Base-by-base conservation (phyloP, 805 yeast genomes). In the Metschnikowia henanensis region DNA sequence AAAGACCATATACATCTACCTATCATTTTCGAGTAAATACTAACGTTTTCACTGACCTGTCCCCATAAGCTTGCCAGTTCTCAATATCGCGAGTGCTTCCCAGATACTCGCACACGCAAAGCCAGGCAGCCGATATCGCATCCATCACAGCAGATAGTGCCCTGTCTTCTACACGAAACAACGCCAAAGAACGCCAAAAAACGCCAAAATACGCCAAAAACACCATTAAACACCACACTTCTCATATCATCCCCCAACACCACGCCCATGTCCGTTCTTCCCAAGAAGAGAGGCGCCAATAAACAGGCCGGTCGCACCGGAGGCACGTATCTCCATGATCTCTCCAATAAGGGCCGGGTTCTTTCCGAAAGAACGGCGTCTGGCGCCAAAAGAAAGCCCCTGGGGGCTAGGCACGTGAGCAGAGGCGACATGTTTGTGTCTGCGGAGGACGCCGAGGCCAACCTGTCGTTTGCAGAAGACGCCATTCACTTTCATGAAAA, bases 401-500 rank as follows among this genome's bases (percentile, higher is more conserved):
- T 50, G 13, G 40, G 50, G 5, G 37, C 35, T 4, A 47, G 56
- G 28, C 53, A 52, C 26, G 53, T 46, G 23, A 52, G 58, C 26
- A 46, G 58, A 22, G 58, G 58, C 8, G 58, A 52, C 30, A 44
- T 54, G 49, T 54, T 54, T 38, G 53, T 52, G 20, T 29, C 43
- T n/a, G 23, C 39, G 2, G 47, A 37, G 9, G 53, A 49, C 13
- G 47, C 45, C 21, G 52, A 45, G 16, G 53, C 50, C 29, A 51
- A 54, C 31, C 35, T 51, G 15, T 47, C 53, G 23, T 49, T 54
- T 34, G 57, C 52, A 10, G 75, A 70, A 32, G 68, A 65, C 36
- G 72, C 70, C 43, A 70, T 71, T 37, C 66, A 65, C 41, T 71
- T 71, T 49, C 68, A 68, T 46, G 72, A 68, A 37, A 71, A 71